Conservation (phyloP, 1,284 basidiomycete species). For the Trichosporon ovoides region DNA sequence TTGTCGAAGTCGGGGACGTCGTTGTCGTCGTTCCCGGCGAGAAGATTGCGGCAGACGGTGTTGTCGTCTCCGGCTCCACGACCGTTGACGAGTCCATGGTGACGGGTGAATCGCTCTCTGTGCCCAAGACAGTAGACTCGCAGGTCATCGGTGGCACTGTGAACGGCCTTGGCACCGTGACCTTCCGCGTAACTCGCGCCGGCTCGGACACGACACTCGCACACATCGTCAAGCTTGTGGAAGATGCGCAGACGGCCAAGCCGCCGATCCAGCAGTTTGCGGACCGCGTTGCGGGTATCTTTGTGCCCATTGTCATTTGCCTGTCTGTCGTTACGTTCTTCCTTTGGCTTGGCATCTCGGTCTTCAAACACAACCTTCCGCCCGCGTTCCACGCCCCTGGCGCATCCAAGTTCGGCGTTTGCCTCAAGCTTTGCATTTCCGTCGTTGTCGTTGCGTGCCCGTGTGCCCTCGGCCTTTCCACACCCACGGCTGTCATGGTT, state of each 20-base stretch:
- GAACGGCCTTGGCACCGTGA: slow-evolving; percentile 91
- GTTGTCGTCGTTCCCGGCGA: slow-evolving; percentile 95
- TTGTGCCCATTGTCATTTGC: slow-evolving; percentile 85
- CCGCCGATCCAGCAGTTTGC: slow-evolving; percentile 98
- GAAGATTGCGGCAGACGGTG: slow-evolving; percentile 92
- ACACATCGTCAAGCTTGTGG: slow-evolving; percentile 94
- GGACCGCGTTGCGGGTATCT: slow-evolving; percentile 88
- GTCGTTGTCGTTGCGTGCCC: slow-evolving; percentile 98
- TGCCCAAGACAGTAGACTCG: slow-evolving; percentile 75
- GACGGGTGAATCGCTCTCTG: slow-evolving; percentile 91
- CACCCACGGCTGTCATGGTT: slow-evolving; percentile 99
- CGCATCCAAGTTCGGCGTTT: slow-evolving; percentile 80
- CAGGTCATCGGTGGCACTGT: slow-evolving; percentile 92
- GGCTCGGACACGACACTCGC: slow-evolving; percentile 93
- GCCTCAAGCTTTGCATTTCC: slow-evolving; percentile 94
- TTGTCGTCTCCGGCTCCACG: slow-evolving; percentile 76
- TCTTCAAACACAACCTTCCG: slow-evolving; percentile 64
- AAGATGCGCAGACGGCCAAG: slow-evolving; percentile 96
- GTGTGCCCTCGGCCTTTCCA: slow-evolving; percentile 91
- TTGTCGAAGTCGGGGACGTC: slow-evolving; percentile 88
- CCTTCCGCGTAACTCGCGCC: slow-evolving; percentile 90
- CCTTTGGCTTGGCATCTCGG: slow-evolving; percentile 73
- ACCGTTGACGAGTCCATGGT: slow-evolving; percentile 94
- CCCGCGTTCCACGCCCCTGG: slow-evolving; percentile 77
- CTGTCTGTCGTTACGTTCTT: slow-evolving; percentile 78